Conservation (phyloP, 1,284 basidiomycete genomes). For the Cutaneotrichosporon cutaneum region DNA sequence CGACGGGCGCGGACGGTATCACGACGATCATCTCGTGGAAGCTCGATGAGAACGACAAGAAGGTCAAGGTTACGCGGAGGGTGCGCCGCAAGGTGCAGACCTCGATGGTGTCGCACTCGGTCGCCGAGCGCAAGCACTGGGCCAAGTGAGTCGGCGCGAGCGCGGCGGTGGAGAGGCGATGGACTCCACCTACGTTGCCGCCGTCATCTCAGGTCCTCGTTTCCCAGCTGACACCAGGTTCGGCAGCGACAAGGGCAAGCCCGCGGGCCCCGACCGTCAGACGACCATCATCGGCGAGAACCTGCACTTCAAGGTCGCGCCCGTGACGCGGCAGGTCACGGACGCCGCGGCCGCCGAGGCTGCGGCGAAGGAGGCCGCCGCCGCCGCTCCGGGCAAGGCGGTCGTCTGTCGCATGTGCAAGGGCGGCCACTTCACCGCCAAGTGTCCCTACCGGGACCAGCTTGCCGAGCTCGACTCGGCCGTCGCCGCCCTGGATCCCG, state of each 20-base stretch:
- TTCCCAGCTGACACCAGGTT: slow-evolving; percentile 58
- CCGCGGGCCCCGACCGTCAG: slow-evolving; percentile 84
- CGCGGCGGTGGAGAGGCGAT: too few species aligned
- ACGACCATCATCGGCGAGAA: slow-evolving; percentile 97
- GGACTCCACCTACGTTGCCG: neutral
- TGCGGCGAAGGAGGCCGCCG: slow-evolving; percentile 68
- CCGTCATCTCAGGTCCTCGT: neutral
- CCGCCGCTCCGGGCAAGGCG: slow-evolving; percentile 73
- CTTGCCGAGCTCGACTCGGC: slow-evolving; percentile 67
- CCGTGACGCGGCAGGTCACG: slow-evolving; percentile 72
- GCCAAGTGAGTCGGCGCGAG: slow-evolving; percentile 59
- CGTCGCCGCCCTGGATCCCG: slow-evolving; percentile 59
- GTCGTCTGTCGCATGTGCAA: slow-evolving; percentile 93
- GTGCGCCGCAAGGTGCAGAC: slow-evolving; percentile 86
- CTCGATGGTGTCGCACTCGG: slow-evolving; percentile 86
- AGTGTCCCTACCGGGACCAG: slow-evolving; percentile 97
- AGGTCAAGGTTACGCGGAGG: slow-evolving; percentile 83
- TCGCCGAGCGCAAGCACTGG: slow-evolving; percentile 92
- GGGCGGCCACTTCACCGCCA: slow-evolving; percentile 95
- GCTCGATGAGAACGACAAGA: slow-evolving; percentile 88
- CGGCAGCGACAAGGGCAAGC: slow-evolving; percentile 83
- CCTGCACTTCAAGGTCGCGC: slow-evolving; percentile 76
- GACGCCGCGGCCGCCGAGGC: slow-evolving; percentile 58
- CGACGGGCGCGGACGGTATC: slow-evolving; percentile 83
- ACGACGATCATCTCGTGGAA: slow-evolving; percentile 80